Conservation (phyloP, 169 alveolate species). For the Perkinsus olseni region DNA sequence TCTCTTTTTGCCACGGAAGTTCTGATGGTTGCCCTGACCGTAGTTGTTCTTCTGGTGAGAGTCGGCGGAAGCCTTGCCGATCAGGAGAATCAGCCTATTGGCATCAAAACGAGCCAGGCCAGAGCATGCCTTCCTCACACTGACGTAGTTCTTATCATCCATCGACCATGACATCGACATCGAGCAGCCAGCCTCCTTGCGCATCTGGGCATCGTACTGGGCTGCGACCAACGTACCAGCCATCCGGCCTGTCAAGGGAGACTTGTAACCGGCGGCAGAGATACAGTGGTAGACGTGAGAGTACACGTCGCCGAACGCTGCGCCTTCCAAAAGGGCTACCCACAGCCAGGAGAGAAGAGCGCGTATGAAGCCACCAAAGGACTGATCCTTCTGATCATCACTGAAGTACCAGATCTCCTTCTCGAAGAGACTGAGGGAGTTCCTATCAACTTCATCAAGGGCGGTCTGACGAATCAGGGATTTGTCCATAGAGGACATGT, state of each 20-base stretch:
- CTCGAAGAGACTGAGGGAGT: background rate
- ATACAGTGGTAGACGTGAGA: background rate
- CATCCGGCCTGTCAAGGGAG: background rate
- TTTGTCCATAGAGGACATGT: background rate
- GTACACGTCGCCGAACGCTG: background rate
- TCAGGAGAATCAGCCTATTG: too few relatives aligned
- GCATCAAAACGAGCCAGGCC: too few relatives aligned
- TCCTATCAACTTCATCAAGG: background rate
- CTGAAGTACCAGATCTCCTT: background rate
- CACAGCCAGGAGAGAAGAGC: background rate
- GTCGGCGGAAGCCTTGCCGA: too few relatives aligned
- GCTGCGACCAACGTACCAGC: background rate
- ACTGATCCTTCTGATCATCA: background rate
- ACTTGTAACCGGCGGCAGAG: background rate
- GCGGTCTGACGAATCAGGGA: background rate
- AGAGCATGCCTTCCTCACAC: too few relatives aligned
- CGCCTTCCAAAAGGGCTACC: background rate
- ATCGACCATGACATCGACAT: background rate
- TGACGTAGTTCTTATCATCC: too few relatives aligned
- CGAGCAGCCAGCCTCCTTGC: background rate
- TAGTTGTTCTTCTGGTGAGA: too few relatives aligned
- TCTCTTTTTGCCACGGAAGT: too few relatives aligned
- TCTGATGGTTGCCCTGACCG: too few relatives aligned
- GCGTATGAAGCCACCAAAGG: background rate
- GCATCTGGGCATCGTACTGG: background rate